Base-by-base conservation (phyloP, 2,329 filamentous ascomycete genomes). In the Colletotrichum horii region DNA sequence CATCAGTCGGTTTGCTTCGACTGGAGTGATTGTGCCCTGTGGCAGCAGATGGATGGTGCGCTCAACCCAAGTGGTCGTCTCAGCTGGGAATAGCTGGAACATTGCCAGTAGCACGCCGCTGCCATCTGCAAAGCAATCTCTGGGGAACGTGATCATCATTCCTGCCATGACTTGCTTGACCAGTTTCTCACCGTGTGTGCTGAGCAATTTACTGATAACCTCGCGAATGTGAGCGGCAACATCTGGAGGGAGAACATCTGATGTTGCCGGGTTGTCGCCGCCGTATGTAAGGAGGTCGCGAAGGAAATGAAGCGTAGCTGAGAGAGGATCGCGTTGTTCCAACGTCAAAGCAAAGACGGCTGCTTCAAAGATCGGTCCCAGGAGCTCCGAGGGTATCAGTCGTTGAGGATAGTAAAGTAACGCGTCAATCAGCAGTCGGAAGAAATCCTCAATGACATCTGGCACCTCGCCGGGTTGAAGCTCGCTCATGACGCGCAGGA, bases 61-160 rank as follows among this genome's bases (percentile, higher is more conserved):
- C 77, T 95, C 93, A 26, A 98, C 93, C 96, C 97, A 98, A 8
- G 88, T 84, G 2, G 94, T 92, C 16, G 96, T 95, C 81, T 97
- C 91, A 70, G 91, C 88, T 0, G 97, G 97, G 81, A 97, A 88
- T 55, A 98, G 87, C 83, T 98, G 94, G 82, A 99, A 98, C 78
- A 98, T 89, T 5, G 94, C 93, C 76, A 99, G 91, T 68, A 99
- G 87, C n/a, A 98, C 95, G 6, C 96, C 96, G 65, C 95, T 98
- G 19, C 96, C 96, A 82, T 99, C 97, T 1, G 96, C 93, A 82
- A 98, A 98, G 85, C 96, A 98, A 83, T 98, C 97, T 58, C 95
- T 92, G 0, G 97, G 97, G 86, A 99, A 99, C 1, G 94, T 97
- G 83, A 98, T 98, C 96, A 99, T 98, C 96, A 99, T 98, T 76